Evolutionary conservation across 768 basidiomycete species (phyloP).

Genomic region (Auriculariales sp.): DNA sequence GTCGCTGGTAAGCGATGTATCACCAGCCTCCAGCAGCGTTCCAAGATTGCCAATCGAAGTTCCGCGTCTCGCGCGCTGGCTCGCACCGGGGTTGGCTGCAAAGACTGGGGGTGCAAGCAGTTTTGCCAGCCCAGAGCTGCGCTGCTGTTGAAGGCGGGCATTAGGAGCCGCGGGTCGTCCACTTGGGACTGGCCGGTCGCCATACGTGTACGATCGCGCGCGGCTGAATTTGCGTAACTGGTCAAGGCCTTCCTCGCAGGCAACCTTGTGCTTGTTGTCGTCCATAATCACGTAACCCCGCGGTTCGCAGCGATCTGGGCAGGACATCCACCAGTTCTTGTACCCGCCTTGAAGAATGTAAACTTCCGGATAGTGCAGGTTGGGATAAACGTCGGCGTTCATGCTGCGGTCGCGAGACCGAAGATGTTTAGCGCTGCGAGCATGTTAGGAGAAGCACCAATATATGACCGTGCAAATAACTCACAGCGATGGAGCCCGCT

Average conservation of each 20-base stretch:
- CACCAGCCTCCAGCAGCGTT: conserved; percentile 56
- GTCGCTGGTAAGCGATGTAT: conserved; percentile 51
- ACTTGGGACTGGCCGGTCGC: conserved; percentile 34
- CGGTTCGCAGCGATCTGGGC: conserved; percentile 60
- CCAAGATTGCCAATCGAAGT: conserved; percentile 24
- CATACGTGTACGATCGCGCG: conserved; percentile 85
- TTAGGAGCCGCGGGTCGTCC: conserved; percentile 31
- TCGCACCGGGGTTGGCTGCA: conserved; percentile 55
- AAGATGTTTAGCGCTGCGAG: conserved; percentile 74
- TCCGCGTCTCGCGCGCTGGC: conserved; percentile 39
- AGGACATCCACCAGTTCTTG: conserved; percentile 67
- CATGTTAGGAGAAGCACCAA: not conserved
- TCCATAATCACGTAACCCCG: conserved; percentile 86
- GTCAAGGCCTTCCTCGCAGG: conserved; percentile 75
- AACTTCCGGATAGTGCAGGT: conserved; percentile 88
- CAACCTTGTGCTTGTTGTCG: conserved; percentile 67
- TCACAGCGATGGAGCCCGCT: conserved; percentile 92
- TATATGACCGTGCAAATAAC: conserved; percentile 15
- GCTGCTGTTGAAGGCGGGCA: too few relatives aligned
- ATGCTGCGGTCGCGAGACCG: conserved; percentile 78
- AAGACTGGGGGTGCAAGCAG: conserved; percentile 36
- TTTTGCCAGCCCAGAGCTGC: conserved; percentile 40
- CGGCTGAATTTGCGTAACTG: conserved; percentile 89
- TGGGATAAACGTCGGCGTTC: conserved; percentile 84
- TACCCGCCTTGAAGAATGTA: conserved; percentile 97